Conservation (phyloP, 257 asterid genomes). For the Leonotis leonurus region DNA sequence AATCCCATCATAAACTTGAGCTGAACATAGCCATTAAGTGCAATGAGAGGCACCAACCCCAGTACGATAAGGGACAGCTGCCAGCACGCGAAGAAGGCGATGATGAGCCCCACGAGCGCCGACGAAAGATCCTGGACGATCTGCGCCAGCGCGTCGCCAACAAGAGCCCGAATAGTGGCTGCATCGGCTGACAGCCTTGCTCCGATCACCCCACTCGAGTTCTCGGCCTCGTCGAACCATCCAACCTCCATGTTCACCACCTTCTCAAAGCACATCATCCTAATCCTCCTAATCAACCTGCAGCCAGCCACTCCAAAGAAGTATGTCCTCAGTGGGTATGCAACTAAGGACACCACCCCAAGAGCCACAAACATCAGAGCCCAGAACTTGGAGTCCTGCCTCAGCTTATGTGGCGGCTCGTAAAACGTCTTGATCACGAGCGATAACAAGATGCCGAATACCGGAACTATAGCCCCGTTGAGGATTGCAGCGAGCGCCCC, state of each 20-base stretch:
- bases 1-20: conserved; percentile 65
- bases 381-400: conserved; percentile 63
- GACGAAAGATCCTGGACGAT: conserved; percentile 71
- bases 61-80: conserved; percentile 69
- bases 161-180: conserved; percentile 65
- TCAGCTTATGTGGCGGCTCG: conserved; percentile 45
- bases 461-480: conserved; percentile 69
- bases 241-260: conserved; percentile 79
- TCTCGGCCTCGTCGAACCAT: conserved; percentile 79
- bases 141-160: conserved; percentile 86
- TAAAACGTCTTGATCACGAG: conserved; percentile 54
- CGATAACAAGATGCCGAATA: conserved; percentile 61
- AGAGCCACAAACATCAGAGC: conserved; percentile 64
- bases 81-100: conserved; percentile 72
- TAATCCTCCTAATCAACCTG: conserved; percentile 57
- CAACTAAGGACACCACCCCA: conserved; percentile 53
- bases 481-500: conserved; percentile 58
- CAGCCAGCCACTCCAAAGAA: conserved; percentile 81
- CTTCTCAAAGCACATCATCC: conserved; percentile 74
- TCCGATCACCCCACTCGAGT: conserved; percentile 83
- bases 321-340: conserved; percentile 73
- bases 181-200: conserved; percentile 88
- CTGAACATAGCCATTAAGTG: conserved; percentile 52
- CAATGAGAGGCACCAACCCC: conserved; percentile 58
- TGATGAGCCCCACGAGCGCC: conserved; percentile 46